Evolutionary conservation across 2,329 filamentous ascomycete species (phyloP).

Genomic region (Colletotrichum brevisporum): DNA sequence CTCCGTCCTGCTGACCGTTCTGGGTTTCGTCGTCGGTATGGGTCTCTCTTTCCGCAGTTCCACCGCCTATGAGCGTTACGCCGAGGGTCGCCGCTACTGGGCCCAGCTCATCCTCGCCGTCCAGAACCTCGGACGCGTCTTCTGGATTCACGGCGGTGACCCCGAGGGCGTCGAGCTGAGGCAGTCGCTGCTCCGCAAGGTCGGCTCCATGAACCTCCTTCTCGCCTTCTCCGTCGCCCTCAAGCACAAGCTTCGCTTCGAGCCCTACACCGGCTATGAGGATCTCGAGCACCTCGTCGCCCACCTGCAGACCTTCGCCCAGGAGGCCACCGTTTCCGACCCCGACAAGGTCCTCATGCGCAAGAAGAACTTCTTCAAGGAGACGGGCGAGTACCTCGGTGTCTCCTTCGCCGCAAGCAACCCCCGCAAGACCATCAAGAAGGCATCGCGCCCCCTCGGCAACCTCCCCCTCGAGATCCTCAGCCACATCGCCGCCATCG

Average conservation of each 20-base stretch:
- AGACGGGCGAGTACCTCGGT: conserved; percentile 79
- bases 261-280: conserved; percentile 83
- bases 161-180: conserved; percentile 66
- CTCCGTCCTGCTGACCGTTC: conserved; percentile 78
- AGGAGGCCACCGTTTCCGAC: conserved; percentile 59
- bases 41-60: conserved; percentile 83
- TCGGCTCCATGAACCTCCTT: conserved; percentile 83
- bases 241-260: conserved; percentile 87
- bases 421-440: conserved; percentile 83
- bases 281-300: conserved; percentile 79
- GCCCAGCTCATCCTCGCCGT: conserved; percentile 72
- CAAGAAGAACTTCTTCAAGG: conserved; percentile 71
- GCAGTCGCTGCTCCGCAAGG: conserved; percentile 77
- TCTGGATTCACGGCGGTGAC: conserved; percentile 85
- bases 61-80: conserved; percentile 82
- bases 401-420: conserved; percentile 83
- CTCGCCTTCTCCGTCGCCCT: conserved; percentile 83
- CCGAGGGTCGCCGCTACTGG: conserved; percentile 76
- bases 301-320: conserved; percentile 83
- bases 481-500: conserved; percentile 76
- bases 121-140: conserved; percentile 79
- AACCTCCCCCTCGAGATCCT: conserved; percentile 89
- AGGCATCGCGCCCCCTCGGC: conserved; percentile 78
- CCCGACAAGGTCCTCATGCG: conserved; percentile 49
- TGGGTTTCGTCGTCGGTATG: conserved; percentile 86